Evolutionary conservation across 495 filamentous ascomycete genomes (phyloP), one percentile per base, ranked within the genome.

Genomic region (Friedmanniomyces endolithicus): DNA sequence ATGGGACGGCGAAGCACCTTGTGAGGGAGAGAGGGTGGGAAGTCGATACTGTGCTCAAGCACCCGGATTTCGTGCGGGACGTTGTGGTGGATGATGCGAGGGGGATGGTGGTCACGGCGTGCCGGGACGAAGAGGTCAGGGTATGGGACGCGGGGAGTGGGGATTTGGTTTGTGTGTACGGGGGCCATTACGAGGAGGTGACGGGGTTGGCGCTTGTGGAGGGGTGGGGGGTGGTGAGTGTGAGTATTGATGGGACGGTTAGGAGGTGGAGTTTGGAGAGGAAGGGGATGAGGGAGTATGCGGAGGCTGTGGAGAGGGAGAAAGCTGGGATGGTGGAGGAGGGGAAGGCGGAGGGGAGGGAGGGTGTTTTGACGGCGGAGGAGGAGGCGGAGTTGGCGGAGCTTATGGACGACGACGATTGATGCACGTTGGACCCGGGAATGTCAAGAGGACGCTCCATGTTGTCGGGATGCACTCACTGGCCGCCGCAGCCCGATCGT

Each of bases 111-210:
- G 72, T 94, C 20, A 96, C 90, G 0, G 89, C 83, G 0, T 95
- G 92, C 53, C 72, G 92, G 52, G 88, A 95, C 64, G 92, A 98
- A 69, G 81, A 94, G 55, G 76, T 98, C 47, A 84, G 90, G 56
- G 78, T 96, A 12, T 98, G 90, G 90, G 84, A 95, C 65, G 65
- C 74, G 68, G 73, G 75, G 61, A 86, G 77, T 47, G 92, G 88
- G 16, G 76, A 84, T 57, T 74, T 95, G 44, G 75, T 85, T 60
- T 84, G 86, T 63, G 77, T 78, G 1, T 88, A 90, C 52, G 75
- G 79, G 17, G 92, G 92, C 0, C 92, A 98, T 67, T 96, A 79
- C 65, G 88, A 97, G 60, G 92, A 96, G 64, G 84, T 98, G 25
- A 95, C 85, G 4, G 87, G 84, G 35, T 67, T 96, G 6, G 72